Evolutionary conservation across 2,329 filamentous ascomycete genomes (phyloP).

Genomic region (Aspergillus eucalypticola): DNA sequence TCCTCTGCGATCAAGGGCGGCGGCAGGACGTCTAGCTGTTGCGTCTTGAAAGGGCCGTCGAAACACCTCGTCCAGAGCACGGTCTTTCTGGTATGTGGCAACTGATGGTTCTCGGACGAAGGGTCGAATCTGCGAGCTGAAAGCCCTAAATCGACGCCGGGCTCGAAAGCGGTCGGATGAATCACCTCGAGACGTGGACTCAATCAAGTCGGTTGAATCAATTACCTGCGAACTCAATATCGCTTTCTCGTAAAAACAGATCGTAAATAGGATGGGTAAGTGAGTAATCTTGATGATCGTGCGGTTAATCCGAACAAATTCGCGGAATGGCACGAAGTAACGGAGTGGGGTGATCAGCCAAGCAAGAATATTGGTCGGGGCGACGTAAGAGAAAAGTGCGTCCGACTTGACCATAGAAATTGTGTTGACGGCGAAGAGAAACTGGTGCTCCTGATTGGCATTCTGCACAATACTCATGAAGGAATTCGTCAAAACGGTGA

Average conservation of each 20-base stretch:
- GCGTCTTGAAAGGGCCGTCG: constrained; percentile 66
- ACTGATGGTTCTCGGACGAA: constrained; percentile 83
- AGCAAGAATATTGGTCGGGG: constrained; percentile 85
- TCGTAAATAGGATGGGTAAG: constrained; percentile 80
- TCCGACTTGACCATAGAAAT: constrained; percentile 99
- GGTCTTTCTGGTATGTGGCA: constrained; percentile 84
- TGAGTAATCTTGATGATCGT: constrained; percentile 89
- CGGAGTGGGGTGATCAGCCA: constrained; percentile 85
- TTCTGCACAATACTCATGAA: constrained; percentile 96
- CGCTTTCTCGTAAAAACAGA: constrained; percentile 83
- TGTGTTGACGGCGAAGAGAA: constrained; percentile 92
- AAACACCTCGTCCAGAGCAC: constrained; percentile 88
- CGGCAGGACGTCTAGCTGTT: constrained; percentile 59
- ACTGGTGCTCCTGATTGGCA: constrained; percentile 87
- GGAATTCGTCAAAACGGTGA: constrained; percentile 93
- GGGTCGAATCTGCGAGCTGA: constrained; percentile 64
- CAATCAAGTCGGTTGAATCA: constrained; percentile 83
- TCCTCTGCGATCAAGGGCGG: constrained; percentile 64
- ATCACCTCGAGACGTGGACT: constrained; percentile 60
- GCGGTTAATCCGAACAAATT: constrained; percentile 85
- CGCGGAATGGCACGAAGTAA: constrained; percentile 74
- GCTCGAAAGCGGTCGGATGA: constrained; percentile 58
- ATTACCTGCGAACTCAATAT: constrained; percentile 75
- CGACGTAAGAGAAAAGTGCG: constrained; percentile 88
- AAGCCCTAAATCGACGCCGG: constrained; percentile 63